Percentiles rank a stretch among this genome's conserved stretches.
phyloP scores from a whole-genome alignment of 2,329 filamentous ascomycete species.

The Madurella mycetomatis region DNA sequence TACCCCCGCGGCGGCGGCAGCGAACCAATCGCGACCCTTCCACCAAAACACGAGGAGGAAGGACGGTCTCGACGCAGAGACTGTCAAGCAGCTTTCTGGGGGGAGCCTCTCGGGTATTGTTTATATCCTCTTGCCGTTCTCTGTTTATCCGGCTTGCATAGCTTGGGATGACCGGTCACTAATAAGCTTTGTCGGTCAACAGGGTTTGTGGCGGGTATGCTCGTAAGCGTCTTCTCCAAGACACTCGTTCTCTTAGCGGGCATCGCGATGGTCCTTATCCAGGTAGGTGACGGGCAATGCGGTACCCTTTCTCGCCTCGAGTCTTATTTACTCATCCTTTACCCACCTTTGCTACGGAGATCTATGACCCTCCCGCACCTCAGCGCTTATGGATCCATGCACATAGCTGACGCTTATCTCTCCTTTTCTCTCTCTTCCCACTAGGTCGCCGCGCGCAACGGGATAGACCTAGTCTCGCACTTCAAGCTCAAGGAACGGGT shows the following conservation, averaged over 20 bases:
- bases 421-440: background rate
- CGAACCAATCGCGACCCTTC: slow-evolving; percentile 2
- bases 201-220: slow-evolving; percentile 61
- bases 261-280: slow-evolving; percentile 56
- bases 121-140: slow-evolving; percentile 12
- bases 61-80: slow-evolving; percentile 31
- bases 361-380: no score
- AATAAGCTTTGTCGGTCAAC: background rate
- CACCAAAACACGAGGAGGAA: slow-evolving; percentile 7
- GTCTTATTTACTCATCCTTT: background rate
- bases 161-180: no score
- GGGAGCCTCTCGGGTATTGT: slow-evolving; percentile 48
- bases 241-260: slow-evolving; percentile 65
- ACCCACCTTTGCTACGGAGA: no score
- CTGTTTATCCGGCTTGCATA: no score
- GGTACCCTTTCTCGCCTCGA: background rate
- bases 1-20: slow-evolving; percentile 19
- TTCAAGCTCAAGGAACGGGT: slow-evolving; percentile 36
- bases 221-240: slow-evolving; percentile 66
- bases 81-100: slow-evolving; percentile 48
- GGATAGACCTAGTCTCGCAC: slow-evolving; percentile 37
- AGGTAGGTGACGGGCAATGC: slow-evolving; percentile 45
- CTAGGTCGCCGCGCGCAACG: slow-evolving; percentile 42
- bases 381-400: background rate
- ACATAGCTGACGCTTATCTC: background rate